A percentile compares a stretch with the other conserved stretches of the same genome.
Evolutionary conservation across 2,329 filamentous ascomycete species (phyloP).

Genomic region (Thielaviopsis populi): DNA sequence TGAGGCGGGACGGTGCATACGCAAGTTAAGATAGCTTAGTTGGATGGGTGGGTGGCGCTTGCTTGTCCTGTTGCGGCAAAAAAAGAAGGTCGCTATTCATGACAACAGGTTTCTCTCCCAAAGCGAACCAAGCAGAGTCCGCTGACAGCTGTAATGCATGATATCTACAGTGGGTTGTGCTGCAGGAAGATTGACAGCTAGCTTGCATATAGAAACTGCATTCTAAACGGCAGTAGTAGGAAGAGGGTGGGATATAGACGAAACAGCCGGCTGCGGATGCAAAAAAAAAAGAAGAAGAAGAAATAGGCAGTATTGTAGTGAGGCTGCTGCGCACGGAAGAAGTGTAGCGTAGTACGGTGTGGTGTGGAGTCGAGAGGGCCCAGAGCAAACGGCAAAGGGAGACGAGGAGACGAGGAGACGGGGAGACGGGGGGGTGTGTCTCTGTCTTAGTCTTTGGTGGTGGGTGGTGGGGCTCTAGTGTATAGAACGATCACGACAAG

Average conservation of each 20-base stretch:
- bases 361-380: too few relatives aligned
- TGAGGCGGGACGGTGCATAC: too few relatives aligned
- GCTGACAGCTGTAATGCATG: neutral
- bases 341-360: too few relatives aligned
- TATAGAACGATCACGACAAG: too few relatives aligned
- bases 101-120: neutral
- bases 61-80: neutral
- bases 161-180: neutral
- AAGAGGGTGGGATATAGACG: neutral
- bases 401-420: too few relatives aligned
- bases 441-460: too few relatives aligned
- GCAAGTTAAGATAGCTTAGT: too few relatives aligned
- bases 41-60: neutral
- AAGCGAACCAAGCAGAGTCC: neutral
- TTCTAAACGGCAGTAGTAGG: neutral
- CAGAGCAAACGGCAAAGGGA: too few relatives aligned
- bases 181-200: neutral
- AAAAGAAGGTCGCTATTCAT: neutral
- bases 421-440: too few relatives aligned
- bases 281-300: neutral
- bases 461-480: too few relatives aligned
- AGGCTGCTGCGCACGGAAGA: too few relatives aligned
- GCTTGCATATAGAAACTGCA: neutral
- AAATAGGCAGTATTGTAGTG: neutral
- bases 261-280: neutral